phyloP scores from a whole-genome alignment of 2,329 filamentous ascomycete species.

The Albophoma yamanashiensis region DNA sequence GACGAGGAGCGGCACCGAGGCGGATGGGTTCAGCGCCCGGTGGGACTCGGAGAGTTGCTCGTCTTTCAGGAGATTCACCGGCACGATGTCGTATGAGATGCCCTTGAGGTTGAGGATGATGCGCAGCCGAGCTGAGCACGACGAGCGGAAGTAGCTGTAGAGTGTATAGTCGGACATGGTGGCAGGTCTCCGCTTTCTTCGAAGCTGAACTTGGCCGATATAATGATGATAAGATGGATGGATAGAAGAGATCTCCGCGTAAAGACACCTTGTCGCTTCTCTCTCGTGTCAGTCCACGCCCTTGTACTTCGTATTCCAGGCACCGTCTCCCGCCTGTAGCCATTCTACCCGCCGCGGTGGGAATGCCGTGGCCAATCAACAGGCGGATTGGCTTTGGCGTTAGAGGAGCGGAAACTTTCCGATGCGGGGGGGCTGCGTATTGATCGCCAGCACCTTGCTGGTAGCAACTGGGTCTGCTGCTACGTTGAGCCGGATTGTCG shows the following conservation, averaged over 20 bases:
- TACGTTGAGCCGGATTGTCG: too few species aligned
- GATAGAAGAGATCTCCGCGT: not conserved
- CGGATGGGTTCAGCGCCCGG: constrained; percentile 38
- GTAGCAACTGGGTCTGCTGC: not conserved
- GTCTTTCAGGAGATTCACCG: constrained; percentile 42
- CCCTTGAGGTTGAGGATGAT: constrained; percentile 47
- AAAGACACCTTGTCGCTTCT: not conserved
- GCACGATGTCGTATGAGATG: constrained; percentile 33
- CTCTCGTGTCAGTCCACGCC: not conserved
- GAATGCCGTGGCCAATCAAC: not conserved
- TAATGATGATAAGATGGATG: not conserved
- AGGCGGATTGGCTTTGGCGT: not conserved
- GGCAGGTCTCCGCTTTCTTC: not conserved
- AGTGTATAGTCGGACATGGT: constrained; percentile 26
- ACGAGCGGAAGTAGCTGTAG: constrained; percentile 52
- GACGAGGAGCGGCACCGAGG: constrained; percentile 43
- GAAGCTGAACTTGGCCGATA: too few species aligned
- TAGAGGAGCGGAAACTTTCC: not conserved
- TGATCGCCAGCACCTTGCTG: not conserved
- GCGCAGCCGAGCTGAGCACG: constrained; percentile 49
- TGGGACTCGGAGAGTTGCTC: constrained; percentile 39
- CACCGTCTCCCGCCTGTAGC: not conserved
- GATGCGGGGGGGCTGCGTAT: not conserved
- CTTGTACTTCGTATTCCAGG: not conserved
- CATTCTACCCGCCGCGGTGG: not conserved